These are phyloP conservation scores for Xylaria sp. DNA, from an alignment of 2,329 filamentous ascomycete genomes.

Conservation along the genomic window DNA sequence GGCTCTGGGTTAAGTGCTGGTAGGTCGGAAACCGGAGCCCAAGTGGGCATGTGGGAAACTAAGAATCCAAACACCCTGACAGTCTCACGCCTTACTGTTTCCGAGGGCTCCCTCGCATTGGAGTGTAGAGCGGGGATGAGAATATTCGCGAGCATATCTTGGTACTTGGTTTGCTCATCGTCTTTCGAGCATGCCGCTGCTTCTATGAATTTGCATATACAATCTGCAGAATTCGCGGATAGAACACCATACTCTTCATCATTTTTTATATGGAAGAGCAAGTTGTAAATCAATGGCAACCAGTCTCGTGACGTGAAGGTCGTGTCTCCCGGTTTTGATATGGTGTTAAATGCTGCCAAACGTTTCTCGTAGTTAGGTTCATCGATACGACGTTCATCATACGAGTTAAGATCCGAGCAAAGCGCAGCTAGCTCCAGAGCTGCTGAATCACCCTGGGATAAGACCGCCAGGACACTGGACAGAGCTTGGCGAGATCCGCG, in stretches of 20 bases:
- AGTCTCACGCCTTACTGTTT: constrained; percentile 83
- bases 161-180: constrained; percentile 51
- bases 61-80: constrained; percentile 79
- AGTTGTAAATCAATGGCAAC: constrained; percentile 85
- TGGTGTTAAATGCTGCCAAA: constrained; percentile 71
- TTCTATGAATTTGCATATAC: constrained; percentile 77
- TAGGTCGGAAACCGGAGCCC: constrained; percentile 75
- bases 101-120: constrained; percentile 77
- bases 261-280: constrained; percentile 83
- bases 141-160: constrained; percentile 62
- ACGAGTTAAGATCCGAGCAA: constrained; percentile 81
- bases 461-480: constrained; percentile 70
- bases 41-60: constrained; percentile 69
- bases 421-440: constrained; percentile 67
- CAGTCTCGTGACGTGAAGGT: constrained; percentile 74
- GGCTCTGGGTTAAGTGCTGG: constrained; percentile 62
- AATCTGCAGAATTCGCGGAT: constrained; percentile 76
- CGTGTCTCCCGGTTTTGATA: constrained; percentile 65
- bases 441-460: constrained; percentile 65
- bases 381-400: constrained; percentile 70
- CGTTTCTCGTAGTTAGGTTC: constrained; percentile 88
- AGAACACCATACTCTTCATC: constrained; percentile 88
- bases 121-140: constrained; percentile 76
- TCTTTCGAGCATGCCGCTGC: constrained; percentile 52
- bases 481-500: constrained; percentile 73